phyloP scores from a whole-genome alignment of 345 rosid genomes.

The Brassica carinata region DNA sequence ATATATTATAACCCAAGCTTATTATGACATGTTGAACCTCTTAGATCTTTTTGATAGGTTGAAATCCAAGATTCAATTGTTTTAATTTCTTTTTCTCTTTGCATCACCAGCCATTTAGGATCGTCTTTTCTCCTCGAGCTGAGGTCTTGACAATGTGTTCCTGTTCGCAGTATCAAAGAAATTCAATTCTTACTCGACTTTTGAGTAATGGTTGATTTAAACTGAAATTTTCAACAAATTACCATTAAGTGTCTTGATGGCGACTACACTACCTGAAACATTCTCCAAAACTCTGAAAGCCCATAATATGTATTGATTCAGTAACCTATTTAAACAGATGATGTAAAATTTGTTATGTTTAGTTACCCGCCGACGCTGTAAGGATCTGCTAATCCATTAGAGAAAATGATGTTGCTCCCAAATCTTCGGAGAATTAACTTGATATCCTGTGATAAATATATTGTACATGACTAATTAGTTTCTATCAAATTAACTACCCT shows the following conservation, averaged over 20 bases:
- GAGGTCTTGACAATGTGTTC: conserved; percentile 8
- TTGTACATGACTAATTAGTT: neutral
- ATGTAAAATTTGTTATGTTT: neutral
- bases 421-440: conserved; percentile 47
- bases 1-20: neutral
- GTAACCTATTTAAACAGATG: neutral
- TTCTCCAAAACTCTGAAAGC: conserved; percentile 47
- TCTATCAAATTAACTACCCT: neutral
- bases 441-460: conserved; percentile 42
- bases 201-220: neutral
- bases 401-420: conserved; percentile 55
- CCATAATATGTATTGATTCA: neutral
- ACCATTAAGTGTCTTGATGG: conserved; percentile 40
- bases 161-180: neutral
- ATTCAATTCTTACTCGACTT: neutral
- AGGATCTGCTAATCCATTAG: neutral
- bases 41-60: conserved; percentile 34
- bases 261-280: conserved; percentile 50
- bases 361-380: conserved; percentile 17
- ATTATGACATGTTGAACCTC: conserved; percentile 22
- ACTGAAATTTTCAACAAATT: neutral
- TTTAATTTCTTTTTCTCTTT: conserved; percentile 41
- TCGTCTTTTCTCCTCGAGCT: neutral
- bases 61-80: conserved; percentile 48
- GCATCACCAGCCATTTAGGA: conserved; percentile 19